Evolutionary conservation across 306 rosid species (phyloP), one percentile per base, ranked within the genome.

Genomic region (Biancaea sappan): DNA sequence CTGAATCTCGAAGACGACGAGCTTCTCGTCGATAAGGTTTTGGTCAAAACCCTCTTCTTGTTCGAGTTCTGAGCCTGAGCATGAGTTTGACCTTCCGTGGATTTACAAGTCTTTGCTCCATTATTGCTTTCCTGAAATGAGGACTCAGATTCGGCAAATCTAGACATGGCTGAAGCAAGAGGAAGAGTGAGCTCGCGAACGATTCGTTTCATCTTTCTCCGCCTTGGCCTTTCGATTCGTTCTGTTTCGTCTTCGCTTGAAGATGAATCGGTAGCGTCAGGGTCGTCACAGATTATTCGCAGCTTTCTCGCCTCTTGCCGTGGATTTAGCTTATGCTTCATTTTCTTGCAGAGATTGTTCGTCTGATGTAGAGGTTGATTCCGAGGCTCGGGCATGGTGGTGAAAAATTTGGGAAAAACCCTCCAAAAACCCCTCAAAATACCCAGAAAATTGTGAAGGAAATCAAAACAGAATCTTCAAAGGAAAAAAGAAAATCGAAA

Each of bases 211-310:
- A 31, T 38, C 83, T 59, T 84, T 35, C 37, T 67, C 0, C 18
- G 12, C 9, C 29, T 40, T 13, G n/a, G n/a, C n/a, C 15, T n/a
- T 35, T 4, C 5, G 4, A 9, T 8, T 5, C 22, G 5, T 2
- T 14, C 84, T 14, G 4, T 85, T 63, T 92, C 97, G 24, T 82
- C 91, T 41, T 89, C 94, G 78, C 88, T 83, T 0, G 93, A 88
- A 32, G 93, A 88, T 5, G 85, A 83, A 6, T 92, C 97, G 1
- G 97, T 92, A 5, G 96, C 97, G 32, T 92, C 74, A 8, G 97
- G 96, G 77, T 92, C 97, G 16, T 69, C 61, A 31, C 76, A 90
- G 78, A 90, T 76, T 9, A 92, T 68, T 2, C 96, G 89, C 47
- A 92, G 58, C 77, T 77, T 90, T 32, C 92, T 88, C 65, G 31